A percentile compares a stretch with the other conserved stretches of the same genome.
Evolutionary conservation across 1,284 basidiomycete species (phyloP).

Genomic region (Inonotus hispidus): DNA sequence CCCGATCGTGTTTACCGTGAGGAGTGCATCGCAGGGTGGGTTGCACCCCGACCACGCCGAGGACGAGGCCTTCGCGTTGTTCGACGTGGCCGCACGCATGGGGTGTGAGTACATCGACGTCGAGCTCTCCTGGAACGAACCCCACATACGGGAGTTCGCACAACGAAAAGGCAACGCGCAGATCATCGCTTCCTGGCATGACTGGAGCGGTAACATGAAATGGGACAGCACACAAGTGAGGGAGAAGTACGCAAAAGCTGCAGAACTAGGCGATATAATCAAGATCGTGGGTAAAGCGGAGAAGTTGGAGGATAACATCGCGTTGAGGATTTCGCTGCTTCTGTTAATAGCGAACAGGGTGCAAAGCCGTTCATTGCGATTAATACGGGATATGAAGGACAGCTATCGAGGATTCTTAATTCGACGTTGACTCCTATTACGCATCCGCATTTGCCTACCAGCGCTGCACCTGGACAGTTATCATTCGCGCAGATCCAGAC

Average conservation of each 20-base stretch:
- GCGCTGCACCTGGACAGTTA: conserved; percentile 91
- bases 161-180: conserved; percentile 66
- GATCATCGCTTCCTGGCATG: conserved; percentile 93
- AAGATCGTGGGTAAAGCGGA: conserved; percentile 90
- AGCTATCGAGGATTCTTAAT: conserved; percentile 88
- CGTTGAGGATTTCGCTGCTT: conserved; percentile 67
- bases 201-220: conserved; percentile 81
- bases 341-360: conserved; percentile 35
- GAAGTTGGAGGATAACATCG: conserved; percentile 73
- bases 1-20: conserved; percentile 90
- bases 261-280: conserved; percentile 77
- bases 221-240: conserved; percentile 74
- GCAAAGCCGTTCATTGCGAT: conserved; percentile 86
- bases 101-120: conserved; percentile 94
- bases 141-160: conserved; percentile 56
- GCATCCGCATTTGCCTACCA: conserved; percentile 76
- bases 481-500: conserved; percentile 83
- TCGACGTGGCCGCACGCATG: conserved; percentile 75
- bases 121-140: conserved; percentile 75
- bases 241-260: conserved; percentile 64
- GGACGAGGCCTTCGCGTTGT: conserved; percentile 73
- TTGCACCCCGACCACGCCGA: conserved; percentile 80
- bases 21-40: conserved; percentile 87
- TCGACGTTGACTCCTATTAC: conserved; percentile 85
- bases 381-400: conserved; percentile 89